Base-by-base conservation (phyloP, 2,329 filamentous ascomycete species). In the Neurospora sp. region DNA sequence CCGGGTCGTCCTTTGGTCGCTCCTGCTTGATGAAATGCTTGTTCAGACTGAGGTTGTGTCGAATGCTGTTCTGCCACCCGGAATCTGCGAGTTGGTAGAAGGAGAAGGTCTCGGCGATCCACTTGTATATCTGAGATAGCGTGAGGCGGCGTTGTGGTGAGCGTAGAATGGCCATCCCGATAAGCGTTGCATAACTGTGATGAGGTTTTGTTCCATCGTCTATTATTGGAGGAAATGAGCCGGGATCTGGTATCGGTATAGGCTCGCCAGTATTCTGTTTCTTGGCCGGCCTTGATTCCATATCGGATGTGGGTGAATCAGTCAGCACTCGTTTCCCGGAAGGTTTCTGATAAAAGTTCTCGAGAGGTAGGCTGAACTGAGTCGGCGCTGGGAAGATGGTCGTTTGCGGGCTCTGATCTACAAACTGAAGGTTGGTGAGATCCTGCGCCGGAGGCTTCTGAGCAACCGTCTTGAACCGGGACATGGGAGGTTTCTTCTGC, bases 11-110 rank as follows among this genome's bases (percentile, higher is more conserved):
- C 84, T 98, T 98, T 70, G 94, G 93, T 71, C 96, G 88, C 80
- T 97, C 94, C 77, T 97, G 91, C 82, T 98, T 98, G 78, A 94
- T 89, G 77, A 98, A 98, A 66, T 92, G 92, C 82, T 98, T 98
- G 85, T 97, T 97, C 65, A 99, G 85, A 77, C 94, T 97, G 40
- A 99, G 88, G 76, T 99, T 99, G 81, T 99, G 96, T 40, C 96
- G 91, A 79, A 99, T 99, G 82, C 96, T 98, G 81, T 99, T 99
- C 81, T 98, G 95, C 96, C 96, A 99, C 73, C 96, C 95, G 11
- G 92, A 89, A 76, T 97, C 93, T 69, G 90, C 87, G 62, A 89
- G 87, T 74, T 88, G 90, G 83, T 98, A 99, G 81, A 95, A 97
- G 5, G 88, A 89, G 79, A 92, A 98, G 19, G 91, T 94, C 78